Conservation (phyloP, 2,329 filamentous ascomycete genomes). For the Fusarium tjaetaba region DNA sequence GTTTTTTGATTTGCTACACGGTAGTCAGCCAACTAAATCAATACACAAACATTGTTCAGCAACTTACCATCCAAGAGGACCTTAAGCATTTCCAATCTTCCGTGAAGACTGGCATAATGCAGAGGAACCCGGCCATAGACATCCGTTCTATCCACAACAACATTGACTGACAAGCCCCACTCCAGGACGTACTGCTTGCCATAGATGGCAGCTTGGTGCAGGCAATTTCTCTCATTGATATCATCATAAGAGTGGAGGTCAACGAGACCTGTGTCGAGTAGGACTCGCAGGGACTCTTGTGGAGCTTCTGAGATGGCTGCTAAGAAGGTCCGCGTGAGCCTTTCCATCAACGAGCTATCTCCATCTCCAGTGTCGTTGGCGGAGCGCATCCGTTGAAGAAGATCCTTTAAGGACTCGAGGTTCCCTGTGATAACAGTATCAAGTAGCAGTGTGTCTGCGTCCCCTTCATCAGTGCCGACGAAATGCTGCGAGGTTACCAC, state of each 20-base stretch:
- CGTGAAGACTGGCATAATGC: slow-evolving; percentile 97
- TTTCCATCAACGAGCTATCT: slow-evolving; percentile 70
- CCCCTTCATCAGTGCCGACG: slow-evolving; percentile 83
- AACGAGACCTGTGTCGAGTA: slow-evolving; percentile 84
- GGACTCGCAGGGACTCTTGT: slow-evolving; percentile 75
- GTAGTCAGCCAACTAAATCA: slow-evolving; percentile 13
- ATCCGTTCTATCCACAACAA: slow-evolving; percentile 83
- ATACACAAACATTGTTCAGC: not conserved
- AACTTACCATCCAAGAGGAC: slow-evolving; percentile 71
- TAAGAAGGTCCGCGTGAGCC: slow-evolving; percentile 89
- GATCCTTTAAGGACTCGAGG: slow-evolving; percentile 78
- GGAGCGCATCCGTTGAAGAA: slow-evolving; percentile 76
- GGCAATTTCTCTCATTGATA: slow-evolving; percentile 95
- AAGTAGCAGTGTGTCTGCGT: slow-evolving; percentile 87
- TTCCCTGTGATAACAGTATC: slow-evolving; percentile 89
- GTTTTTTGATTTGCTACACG: slow-evolving; percentile 73
- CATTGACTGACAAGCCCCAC: slow-evolving; percentile 77
- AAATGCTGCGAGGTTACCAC: slow-evolving; percentile 73
- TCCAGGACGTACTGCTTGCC: slow-evolving; percentile 82
- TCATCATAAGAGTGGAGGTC: slow-evolving; percentile 95
- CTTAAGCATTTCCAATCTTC: slow-evolving; percentile 83
- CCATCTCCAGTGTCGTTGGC: slow-evolving; percentile 65
- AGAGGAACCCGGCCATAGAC: slow-evolving; percentile 94
- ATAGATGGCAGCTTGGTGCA: slow-evolving; percentile 97
- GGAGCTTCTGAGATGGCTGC: slow-evolving; percentile 89